Conservation (phyloP, 805 yeast genomes). For the Metschnikowia shivogae region DNA sequence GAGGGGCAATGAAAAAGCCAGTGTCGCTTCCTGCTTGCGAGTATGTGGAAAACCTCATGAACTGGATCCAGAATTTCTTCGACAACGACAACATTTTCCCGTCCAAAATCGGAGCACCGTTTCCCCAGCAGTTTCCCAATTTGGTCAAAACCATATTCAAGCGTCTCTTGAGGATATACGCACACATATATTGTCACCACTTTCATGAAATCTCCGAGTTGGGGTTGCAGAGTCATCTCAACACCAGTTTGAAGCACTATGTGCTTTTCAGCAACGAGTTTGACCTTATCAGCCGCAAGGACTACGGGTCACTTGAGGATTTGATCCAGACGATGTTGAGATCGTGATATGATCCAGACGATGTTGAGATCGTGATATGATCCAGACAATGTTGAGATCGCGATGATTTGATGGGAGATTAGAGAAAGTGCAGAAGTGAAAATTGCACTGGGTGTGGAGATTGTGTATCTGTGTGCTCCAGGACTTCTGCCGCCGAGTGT, state of each 20-base stretch:
- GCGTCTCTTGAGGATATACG: constrained; percentile 88
- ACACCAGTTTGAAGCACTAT: constrained; percentile 92
- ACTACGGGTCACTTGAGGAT: constrained; percentile 89
- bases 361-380: constrained; percentile 67
- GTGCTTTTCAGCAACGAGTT: constrained; percentile 85
- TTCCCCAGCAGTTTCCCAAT: constrained; percentile 77
- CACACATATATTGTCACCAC: constrained; percentile 97
- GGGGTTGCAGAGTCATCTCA: constrained; percentile 87
- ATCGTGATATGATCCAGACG: constrained; percentile 62
- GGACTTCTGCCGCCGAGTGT: too few species aligned
- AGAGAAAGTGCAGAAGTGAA: too few species aligned
- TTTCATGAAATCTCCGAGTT: constrained; percentile 91
- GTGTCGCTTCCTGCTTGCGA: constrained; percentile 90
- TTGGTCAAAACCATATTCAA: constrained; percentile 84
- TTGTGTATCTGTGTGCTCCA: too few species aligned
- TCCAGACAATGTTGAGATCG: constrained; percentile 51
- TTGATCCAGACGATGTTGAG: constrained; percentile 66
- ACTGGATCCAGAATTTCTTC: constrained; percentile 89
- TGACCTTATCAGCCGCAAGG: constrained; percentile 68
- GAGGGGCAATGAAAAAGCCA: constrained; percentile 54
- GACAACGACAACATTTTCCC: constrained; percentile 93
- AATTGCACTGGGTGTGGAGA: too few species aligned
- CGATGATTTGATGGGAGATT: too few species aligned
- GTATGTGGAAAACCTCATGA: constrained; percentile 88
- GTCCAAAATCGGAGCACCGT: constrained; percentile 83